Base-by-base conservation (phyloP, 1,284 basidiomycete genomes). In the Naganishia albida region DNA sequence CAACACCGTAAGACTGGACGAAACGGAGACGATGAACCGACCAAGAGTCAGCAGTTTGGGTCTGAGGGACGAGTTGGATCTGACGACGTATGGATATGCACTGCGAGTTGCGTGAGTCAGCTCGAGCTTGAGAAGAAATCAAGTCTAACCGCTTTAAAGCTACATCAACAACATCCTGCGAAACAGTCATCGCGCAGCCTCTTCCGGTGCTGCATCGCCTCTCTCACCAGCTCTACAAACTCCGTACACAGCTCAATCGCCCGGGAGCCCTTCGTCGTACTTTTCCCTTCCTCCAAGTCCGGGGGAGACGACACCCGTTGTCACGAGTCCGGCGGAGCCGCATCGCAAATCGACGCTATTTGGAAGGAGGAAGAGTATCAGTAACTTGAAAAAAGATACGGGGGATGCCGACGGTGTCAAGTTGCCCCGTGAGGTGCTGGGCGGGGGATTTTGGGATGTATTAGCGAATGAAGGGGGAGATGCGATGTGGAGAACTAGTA, bases 41-140 rank as follows among this genome's bases (percentile, higher is more conserved):
- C n/a, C 28, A n/a, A 23, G 26, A 60, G 46, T 50, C 25, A 60
- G 57, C 34, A 40, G 34, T n/a, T n/a, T 57, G 2, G 65, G 67
- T 2, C 42, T 67, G 42, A 13, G 49, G 51, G 74, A 78, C 28
- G 77, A 78, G 59, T 44, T 77, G 15, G 76, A 78, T 59, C 68
- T 70, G 49, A 54, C 70, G 62, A 75, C 74, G 2, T 79, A 79
- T 57, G 62, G 67, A n/a, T 78, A 74, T 63, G 73, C 76, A 4
- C 68, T 79, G 34, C 71, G 74, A 39, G 74, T 77, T 10, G 77
- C 77, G 77, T 77, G 57, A 72, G 77, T 76, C 1, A 15, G 23
- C 51, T 8, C 49, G 16, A 4, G 13, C 30, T 25, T 1, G 57
- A 15, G 7, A 18, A 25, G 46, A 12, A 1, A 25, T 13, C 18